A percentile compares a stretch with the other conserved stretches of the same genome.
Evolutionary conservation across 371 early-diverging fungal genomes (phyloP).

Genomic region (Lichtheimia ramosa): DNA sequence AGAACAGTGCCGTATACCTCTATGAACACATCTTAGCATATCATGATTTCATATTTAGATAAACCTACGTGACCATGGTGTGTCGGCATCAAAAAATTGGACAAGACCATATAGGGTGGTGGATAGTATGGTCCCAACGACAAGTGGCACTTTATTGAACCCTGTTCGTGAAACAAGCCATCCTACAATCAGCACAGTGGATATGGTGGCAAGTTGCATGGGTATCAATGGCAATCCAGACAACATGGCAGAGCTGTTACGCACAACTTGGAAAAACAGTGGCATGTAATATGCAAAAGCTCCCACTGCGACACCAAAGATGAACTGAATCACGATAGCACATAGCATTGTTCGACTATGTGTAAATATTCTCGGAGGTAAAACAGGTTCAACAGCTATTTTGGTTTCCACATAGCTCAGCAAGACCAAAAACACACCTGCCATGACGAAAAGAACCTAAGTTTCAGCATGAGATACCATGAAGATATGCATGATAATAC

Average conservation of each 20-base stretch:
- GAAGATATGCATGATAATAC: not conserved
- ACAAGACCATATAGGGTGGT: slow-evolving; percentile 31
- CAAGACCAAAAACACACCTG: not conserved
- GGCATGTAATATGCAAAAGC: slow-evolving; percentile 61
- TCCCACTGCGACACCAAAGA: slow-evolving; percentile 55
- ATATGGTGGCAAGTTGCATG: slow-evolving; percentile 40
- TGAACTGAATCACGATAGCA: slow-evolving; percentile 47
- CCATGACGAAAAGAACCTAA: not conserved
- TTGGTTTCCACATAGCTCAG: not conserved
- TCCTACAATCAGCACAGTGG: slow-evolving; percentile 32
- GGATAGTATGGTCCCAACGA: slow-evolving; percentile 36
- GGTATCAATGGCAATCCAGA: slow-evolving; percentile 52
- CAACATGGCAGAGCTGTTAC: slow-evolving; percentile 46
- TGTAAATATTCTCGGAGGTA: not conserved
- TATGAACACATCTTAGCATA: not conserved
- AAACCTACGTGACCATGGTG: slow-evolving; percentile 26
- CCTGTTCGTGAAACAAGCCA: slow-evolving; percentile 45
- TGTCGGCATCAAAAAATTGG: slow-evolving; percentile 22
- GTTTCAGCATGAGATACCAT: not conserved
- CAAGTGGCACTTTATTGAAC: slow-evolving; percentile 43
- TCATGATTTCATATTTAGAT: too few species aligned
- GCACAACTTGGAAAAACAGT: slow-evolving; percentile 78
- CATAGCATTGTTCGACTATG: slow-evolving; percentile 36
- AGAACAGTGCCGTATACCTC: slow-evolving; percentile 36
- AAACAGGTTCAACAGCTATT: not conserved